These are phyloP conservation scores for Dalechampia spathulata DNA, from an alignment of 441 rosid genomes.

Conservation along the genomic window DNA sequence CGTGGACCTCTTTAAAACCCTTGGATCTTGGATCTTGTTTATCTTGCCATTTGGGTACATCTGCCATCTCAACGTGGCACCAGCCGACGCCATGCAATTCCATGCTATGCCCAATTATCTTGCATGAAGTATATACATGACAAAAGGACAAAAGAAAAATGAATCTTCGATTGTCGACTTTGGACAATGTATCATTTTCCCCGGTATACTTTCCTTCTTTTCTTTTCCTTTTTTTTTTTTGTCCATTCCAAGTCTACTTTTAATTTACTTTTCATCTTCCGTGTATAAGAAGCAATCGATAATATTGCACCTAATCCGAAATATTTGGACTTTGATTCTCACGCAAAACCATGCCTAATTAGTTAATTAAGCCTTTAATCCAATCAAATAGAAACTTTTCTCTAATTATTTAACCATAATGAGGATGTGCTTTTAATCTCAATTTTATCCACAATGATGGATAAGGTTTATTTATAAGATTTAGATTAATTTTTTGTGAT, in stretches of 20 bases:
- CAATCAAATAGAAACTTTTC: too few relatives aligned
- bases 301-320: background rate
- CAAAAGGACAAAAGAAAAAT: background rate
- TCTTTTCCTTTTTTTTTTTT: background rate
- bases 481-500: too few relatives aligned
- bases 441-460: too few relatives aligned
- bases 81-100: conserved; percentile 7
- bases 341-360: too few relatives aligned
- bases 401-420: too few relatives aligned
- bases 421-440: too few relatives aligned
- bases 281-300: conserved; percentile 15
- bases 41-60: background rate
- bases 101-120: background rate
- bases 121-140: background rate
- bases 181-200: background rate
- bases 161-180: background rate
- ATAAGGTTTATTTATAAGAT: too few relatives aligned
- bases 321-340: background rate
- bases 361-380: too few relatives aligned
- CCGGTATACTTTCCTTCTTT: too few relatives aligned
- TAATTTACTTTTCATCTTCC: conserved; percentile 7
- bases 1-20: conserved; percentile 3
- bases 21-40: conserved; percentile 6
- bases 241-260: background rate
- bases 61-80: conserved; percentile 25